Evolutionary conservation across 2,329 filamentous ascomycete genomes (phyloP).

Genomic region (Trichoderma sp.): DNA sequence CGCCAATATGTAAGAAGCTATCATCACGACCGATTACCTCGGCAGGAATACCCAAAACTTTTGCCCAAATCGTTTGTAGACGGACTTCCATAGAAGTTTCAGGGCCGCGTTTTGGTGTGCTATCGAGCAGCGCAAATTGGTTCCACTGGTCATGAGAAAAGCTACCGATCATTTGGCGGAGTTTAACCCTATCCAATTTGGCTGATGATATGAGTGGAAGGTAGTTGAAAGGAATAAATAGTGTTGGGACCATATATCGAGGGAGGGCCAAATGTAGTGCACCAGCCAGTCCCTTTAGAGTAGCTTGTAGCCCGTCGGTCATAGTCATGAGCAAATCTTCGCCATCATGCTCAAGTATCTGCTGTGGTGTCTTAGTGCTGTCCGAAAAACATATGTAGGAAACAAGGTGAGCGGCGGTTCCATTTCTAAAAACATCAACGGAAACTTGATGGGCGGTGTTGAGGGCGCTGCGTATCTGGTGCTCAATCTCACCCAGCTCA

Average conservation of each 20-base stretch:
- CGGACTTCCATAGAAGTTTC: constrained; percentile 23
- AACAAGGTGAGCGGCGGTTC: background rate
- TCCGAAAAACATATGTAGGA: constrained; percentile 7
- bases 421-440: constrained; percentile 9
- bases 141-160: constrained; percentile 17
- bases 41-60: background rate
- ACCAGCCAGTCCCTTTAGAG: background rate
- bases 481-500: constrained; percentile 17
- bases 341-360: background rate
- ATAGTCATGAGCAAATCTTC: background rate
- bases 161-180: background rate
- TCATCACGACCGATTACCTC: background rate
- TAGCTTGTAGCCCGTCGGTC: background rate
- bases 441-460: background rate
- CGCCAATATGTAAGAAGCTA: constrained; percentile 15
- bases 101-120: constrained; percentile 13
- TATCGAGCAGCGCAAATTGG: constrained; percentile 26
- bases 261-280: background rate
- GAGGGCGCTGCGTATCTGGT: constrained; percentile 5
- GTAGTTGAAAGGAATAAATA: constrained; percentile 1
- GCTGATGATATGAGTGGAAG: constrained; percentile 2
- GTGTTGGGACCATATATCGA: constrained; percentile 9
- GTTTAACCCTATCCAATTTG: constrained; percentile 18
- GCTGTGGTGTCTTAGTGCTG: background rate
- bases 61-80: constrained; percentile 1